Conservation (phyloP, 2,329 filamentous ascomycete species). For the Cladosporium halotolerans region DNA sequence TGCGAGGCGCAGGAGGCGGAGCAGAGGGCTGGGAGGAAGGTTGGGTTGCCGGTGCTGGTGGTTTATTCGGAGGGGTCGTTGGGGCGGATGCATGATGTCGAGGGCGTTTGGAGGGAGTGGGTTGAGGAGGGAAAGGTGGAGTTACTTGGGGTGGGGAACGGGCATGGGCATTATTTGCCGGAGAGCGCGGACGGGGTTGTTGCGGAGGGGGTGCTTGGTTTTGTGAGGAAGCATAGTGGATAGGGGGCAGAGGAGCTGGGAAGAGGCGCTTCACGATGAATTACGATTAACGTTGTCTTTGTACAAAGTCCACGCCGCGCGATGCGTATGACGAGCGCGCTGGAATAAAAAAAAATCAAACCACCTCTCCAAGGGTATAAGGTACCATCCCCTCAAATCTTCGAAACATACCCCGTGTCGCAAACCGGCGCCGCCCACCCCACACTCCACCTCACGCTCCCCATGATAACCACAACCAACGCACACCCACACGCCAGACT, state of each 20-base stretch:
- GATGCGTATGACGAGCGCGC: no score
- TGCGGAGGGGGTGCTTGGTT: conserved; percentile 19
- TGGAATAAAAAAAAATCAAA: not conserved
- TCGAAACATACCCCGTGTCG: conserved; percentile 25
- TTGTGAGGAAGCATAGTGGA: not conserved
- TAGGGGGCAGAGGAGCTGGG: not conserved
- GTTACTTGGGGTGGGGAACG: conserved; percentile 30
- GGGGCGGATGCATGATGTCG: conserved; percentile 39
- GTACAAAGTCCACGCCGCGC: no score
- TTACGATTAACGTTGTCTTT: no score
- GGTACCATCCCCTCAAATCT: not conserved
- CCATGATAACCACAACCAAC: conserved; percentile 65
- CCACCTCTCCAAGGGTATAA: no score
- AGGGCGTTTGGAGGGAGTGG: conserved; percentile 41
- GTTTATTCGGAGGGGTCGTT: conserved; percentile 40
- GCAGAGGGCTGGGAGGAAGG: conserved; percentile 39
- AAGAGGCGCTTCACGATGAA: no score
- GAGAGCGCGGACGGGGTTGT: conserved; percentile 39
- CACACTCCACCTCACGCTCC: conserved; percentile 63
- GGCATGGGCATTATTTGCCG: conserved; percentile 42
- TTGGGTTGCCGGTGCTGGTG: conserved; percentile 38
- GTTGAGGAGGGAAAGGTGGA: conserved; percentile 31
- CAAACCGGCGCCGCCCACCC: conserved; percentile 36
- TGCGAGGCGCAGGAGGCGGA: conserved; percentile 39
- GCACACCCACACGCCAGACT: conserved; percentile 57